Evolutionary conservation across 805 yeast species (phyloP), one percentile per base, ranked within the genome.

Genomic region (Saccharomycopsis sp.): DNA sequence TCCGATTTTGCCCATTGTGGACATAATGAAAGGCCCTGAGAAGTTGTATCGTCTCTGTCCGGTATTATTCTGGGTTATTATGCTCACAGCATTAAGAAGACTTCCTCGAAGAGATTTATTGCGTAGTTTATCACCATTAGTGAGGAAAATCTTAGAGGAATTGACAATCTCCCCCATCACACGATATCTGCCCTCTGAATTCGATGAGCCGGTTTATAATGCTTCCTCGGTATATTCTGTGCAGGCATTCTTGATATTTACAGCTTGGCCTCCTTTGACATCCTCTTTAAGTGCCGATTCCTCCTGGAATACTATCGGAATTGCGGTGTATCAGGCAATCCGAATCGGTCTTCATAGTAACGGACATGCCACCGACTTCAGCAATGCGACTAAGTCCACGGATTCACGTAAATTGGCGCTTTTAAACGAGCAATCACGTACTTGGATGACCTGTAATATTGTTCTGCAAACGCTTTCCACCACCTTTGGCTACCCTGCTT

Each of bases 211-310:
- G 0, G 80, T 88, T 12, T 75, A 89, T 67, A 92, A 92, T 65
- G 93, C 91, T 1, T 89, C 96, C 2, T 86, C 96, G 22, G 97
- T 93, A 0, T 93, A 86, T 68, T 87, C 97, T 0, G 97, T 93
- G 0, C 99, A 93, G 70, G 97, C 97, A 0, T 86, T 93, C 63
- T 72, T 93, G 25, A 74, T 93, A 1, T 90, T 88, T 71, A 86
- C 97, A 0, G 83, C 86, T 69, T 93, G 98, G 99, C 98, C 98
- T 0, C 97, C 97, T 2, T 78, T 92, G 44, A 89, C 97, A 0
- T 90, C 98, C 0, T 91, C 97, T 0, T 77, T 94, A 53, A 88
- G 96, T 70, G 97, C 98, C 0, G 98, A 94, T 68, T 87, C 97
- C 5, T 87, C 96, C 2, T 93, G 97, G 96, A 89, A 88, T 68